These are phyloP conservation scores for Stachybotrys chartarum DNA, from an alignment of 2,329 filamentous ascomycete genomes.

Conservation along the genomic window DNA sequence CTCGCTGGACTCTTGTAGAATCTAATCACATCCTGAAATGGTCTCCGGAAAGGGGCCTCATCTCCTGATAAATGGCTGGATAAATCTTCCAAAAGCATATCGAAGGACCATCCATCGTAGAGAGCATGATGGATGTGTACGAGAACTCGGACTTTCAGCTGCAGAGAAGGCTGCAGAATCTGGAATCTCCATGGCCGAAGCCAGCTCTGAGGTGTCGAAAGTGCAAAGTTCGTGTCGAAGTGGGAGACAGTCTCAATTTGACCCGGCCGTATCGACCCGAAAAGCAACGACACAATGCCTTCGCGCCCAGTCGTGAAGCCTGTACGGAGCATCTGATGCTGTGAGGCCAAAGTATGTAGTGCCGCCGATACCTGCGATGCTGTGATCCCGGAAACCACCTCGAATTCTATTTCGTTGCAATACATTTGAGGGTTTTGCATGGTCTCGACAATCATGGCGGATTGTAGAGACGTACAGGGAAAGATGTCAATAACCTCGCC, in stretches of 20 bases:
- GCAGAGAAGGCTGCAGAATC: slow-evolving; percentile 24
- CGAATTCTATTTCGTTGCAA: slow-evolving; percentile 69
- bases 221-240: slow-evolving; percentile 29
- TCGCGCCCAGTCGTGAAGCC: slow-evolving; percentile 56
- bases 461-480: slow-evolving; percentile 66
- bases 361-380: slow-evolving; percentile 36
- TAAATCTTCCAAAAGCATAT: slow-evolving; percentile 65
- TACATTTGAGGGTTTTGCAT: slow-evolving; percentile 53
- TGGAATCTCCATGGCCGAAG: slow-evolving; percentile 58
- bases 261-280: slow-evolving; percentile 38
- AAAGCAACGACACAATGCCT: slow-evolving; percentile 43
- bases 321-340: slow-evolving; percentile 64
- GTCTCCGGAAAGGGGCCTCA: slow-evolving; percentile 33
- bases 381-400: slow-evolving; percentile 33
- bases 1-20: slow-evolving; percentile 30
- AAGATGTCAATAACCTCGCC: slow-evolving; percentile 34
- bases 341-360: slow-evolving; percentile 39
- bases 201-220: slow-evolving; percentile 28
- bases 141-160: slow-evolving; percentile 20
- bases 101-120: slow-evolving; percentile 91
- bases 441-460: slow-evolving; percentile 76
- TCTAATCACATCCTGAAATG: slow-evolving; percentile 53
- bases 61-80: slow-evolving; percentile 34
- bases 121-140: slow-evolving; percentile 72
- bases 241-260: slow-evolving; percentile 35